Percentiles rank a stretch among this genome's conserved stretches.
Evolutionary conservation across 1,139 yeast species (phyloP).

Genomic region (Sugiyamaella paludigena): DNA sequence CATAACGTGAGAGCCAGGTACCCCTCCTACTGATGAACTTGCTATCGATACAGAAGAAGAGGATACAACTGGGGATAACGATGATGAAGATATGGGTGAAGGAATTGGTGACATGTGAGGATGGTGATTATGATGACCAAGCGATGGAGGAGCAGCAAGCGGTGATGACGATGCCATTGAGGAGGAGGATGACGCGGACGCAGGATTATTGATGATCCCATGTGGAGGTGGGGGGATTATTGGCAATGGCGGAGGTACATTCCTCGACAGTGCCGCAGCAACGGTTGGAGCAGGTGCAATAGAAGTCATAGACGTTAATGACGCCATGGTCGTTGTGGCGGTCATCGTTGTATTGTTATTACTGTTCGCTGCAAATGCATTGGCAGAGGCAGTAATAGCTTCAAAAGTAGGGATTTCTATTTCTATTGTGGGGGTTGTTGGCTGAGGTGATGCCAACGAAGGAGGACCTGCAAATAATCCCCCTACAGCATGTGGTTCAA

Average conservation of each 20-base stretch:
- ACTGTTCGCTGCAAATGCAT: slow-evolving; percentile 17
- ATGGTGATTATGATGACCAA: slow-evolving; percentile 3
- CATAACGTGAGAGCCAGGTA: too few species aligned
- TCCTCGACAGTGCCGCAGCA: slow-evolving; percentile 9
- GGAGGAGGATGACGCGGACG: slow-evolving; percentile 3
- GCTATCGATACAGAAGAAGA: slow-evolving; percentile 10
- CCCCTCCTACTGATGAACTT: not conserved
- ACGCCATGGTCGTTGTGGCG: slow-evolving; percentile 16
- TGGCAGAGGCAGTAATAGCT: slow-evolving; percentile 37
- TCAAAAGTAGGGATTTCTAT: slow-evolving; percentile 56
- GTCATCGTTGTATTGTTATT: slow-evolving; percentile 15
- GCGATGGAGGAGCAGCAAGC: not conserved
- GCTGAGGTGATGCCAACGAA: slow-evolving; percentile 31
- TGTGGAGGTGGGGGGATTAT: slow-evolving; percentile 2
- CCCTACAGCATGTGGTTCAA: not conserved
- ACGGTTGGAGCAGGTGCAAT: slow-evolving; percentile 20
- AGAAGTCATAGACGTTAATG: slow-evolving; percentile 11
- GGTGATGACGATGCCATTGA: slow-evolving; percentile 5
- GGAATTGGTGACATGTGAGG: slow-evolving; percentile 1
- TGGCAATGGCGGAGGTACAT: slow-evolving; percentile 11
- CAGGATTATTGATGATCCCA: not conserved
- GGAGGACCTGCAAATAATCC: slow-evolving; percentile 22
- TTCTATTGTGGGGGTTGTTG: slow-evolving; percentile 40
- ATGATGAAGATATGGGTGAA: slow-evolving; percentile 2
- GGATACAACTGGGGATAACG: slow-evolving; percentile 16